A percentile compares a stretch with the other conserved stretches of the same genome.
phyloP scores from a whole-genome alignment of 345 rosid genomes.

The Linum usitatissimum region DNA sequence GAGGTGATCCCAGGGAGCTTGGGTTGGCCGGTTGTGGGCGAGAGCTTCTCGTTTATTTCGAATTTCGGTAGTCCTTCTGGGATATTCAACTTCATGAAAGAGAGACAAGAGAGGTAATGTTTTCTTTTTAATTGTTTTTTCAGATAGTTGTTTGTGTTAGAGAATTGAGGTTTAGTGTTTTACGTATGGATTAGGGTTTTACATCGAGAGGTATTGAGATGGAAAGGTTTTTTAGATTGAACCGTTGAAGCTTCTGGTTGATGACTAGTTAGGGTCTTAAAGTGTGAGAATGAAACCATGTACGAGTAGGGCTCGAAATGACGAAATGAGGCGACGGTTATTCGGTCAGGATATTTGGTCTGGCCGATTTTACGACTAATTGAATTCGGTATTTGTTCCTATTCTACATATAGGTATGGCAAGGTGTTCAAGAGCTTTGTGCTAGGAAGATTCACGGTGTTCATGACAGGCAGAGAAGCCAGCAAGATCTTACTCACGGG shows the following conservation, averaged over 20 bases:
- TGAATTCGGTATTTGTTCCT: too few species aligned
- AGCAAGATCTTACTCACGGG: conserved; percentile 55
- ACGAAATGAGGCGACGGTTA: too few species aligned
- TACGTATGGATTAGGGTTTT: too few species aligned
- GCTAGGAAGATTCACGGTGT: conserved; percentile 43
- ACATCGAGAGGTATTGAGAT: too few species aligned
- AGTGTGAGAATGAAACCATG: too few species aligned
- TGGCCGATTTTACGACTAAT: too few species aligned
- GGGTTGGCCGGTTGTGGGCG: conserved; percentile 56
- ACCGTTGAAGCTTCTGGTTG: too few species aligned
- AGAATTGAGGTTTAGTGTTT: not conserved
- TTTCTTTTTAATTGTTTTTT: not conserved
- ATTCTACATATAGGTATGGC: conserved; percentile 32
- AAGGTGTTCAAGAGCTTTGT: conserved; percentile 49
- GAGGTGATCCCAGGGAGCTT: conserved; percentile 45
- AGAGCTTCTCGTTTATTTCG: conserved; percentile 47
- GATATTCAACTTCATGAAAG: conserved; percentile 42
- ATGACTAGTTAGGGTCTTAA: too few species aligned
- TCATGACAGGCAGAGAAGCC: conserved; percentile 65
- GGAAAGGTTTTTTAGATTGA: too few species aligned
- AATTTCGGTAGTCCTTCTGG: conserved; percentile 49
- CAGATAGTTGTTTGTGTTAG: too few species aligned
- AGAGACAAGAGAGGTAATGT: conserved; percentile 44
- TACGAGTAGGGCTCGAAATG: too few species aligned
- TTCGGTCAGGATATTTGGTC: too few species aligned